Evolutionary conservation across 495 filamentous ascomycete species (phyloP).

Genomic region (Penicillium antarcticum): DNA sequence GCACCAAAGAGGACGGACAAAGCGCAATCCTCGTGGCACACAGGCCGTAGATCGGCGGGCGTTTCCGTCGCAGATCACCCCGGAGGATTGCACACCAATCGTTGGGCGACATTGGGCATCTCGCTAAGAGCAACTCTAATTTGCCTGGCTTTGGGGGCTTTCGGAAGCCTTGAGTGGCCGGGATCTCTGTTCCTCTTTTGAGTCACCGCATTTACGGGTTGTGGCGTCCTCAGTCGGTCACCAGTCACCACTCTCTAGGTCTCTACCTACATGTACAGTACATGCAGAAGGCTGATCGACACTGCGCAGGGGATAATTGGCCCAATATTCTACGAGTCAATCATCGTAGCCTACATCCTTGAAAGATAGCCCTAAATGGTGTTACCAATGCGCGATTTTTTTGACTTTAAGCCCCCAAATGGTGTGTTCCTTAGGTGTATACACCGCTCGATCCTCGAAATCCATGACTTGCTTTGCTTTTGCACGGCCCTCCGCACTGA

Average conservation of each 20-base stretch:
- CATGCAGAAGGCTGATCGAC: constrained; percentile 26
- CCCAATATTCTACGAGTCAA: constrained; percentile 29
- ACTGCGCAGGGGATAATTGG: constrained; percentile 30
- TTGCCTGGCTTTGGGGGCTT: constrained; percentile 2
- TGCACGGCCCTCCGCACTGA: neutral
- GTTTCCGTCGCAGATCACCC: constrained; percentile 42
- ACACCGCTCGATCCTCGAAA: no score
- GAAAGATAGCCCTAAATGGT: no score
- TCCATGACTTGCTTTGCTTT: neutral
- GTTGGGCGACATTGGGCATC: constrained; percentile 26
- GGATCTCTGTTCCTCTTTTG: neutral
- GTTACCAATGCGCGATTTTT: neutral
- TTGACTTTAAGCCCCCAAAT: neutral
- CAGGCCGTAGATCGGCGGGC: constrained; percentile 29
- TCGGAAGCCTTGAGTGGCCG: neutral
- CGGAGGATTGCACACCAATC: constrained; percentile 37
- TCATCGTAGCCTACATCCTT: neutral
- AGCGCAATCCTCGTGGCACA: constrained; percentile 3
- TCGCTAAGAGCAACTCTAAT: constrained; percentile 28
- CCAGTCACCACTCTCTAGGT: neutral
- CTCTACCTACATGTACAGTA: neutral
- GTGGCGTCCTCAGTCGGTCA: neutral
- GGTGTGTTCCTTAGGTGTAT: no score
- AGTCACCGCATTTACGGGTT: neutral
- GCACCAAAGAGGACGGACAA: neutral